Evolutionary conservation across 345 rosid genomes (phyloP), one percentile per base, ranked within the genome.

Genomic region (Eucalyptus tenuipes): DNA sequence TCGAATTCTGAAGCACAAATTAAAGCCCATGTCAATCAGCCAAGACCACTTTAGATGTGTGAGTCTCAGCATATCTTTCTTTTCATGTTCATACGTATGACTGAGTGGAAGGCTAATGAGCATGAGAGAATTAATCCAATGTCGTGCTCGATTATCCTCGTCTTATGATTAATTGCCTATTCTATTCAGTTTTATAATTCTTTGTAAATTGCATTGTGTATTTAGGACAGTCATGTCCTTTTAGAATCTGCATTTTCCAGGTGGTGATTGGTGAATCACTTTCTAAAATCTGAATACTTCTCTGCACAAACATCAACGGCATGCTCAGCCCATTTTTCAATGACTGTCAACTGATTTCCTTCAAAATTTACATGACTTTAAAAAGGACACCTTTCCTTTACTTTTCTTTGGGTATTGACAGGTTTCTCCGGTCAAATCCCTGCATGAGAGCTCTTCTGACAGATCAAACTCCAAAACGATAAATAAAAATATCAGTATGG

Each of bases 341-440:
- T n/a, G n/a, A 75, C 45, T 37, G 82, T 37, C 3, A 10, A 20
- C 47, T 20, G 82, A 75, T 75, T 71, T 75, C 82, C 82, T 75
- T 75, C 8, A 2, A 75, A 75, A 18, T 75, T 75, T 75, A 18
- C 27, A 37, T 20, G 82, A 75, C 82, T 75, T 75, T 27, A 75
- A 10, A 37, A 75, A 22, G 42, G 47, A 75, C 25, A 6, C 27
- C 47, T 75, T 20, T 75, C 45, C 25, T 75, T 37, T 8, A 10
- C 82, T 44, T 66, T 10, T 40, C 24, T 45, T 75, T 87, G 42
- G 47, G 18, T 68, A 14, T 68, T 49, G 24, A 88, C 93, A 94
- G 96, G 91, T 86, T 87, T 90, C 93, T 13, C 88, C 91, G 25
- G 88, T 88, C 86, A 48, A 49, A 82, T 86, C 91, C 31, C 90